phyloP scores from a whole-genome alignment of 2,329 filamentous ascomycete genomes.

The Magnaporthiopsis rhizophila region DNA sequence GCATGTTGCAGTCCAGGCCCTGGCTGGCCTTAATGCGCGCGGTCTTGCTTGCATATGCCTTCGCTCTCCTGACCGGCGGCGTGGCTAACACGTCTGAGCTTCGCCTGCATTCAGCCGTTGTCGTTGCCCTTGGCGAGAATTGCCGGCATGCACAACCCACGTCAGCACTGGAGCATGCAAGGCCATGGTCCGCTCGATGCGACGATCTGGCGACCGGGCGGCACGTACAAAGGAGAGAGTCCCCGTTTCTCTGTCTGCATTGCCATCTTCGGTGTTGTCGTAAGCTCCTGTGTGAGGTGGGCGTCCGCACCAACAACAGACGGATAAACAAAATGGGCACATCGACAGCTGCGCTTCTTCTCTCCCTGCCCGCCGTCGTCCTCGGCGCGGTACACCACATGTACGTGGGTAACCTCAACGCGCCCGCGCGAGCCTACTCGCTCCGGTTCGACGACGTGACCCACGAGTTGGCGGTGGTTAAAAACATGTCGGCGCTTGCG shows the following conservation, averaged over 20 bases:
- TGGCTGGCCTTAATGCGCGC: not conserved
- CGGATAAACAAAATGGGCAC: not conserved
- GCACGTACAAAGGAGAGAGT: not conserved
- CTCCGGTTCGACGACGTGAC: conserved; percentile 58
- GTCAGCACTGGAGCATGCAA: not conserved
- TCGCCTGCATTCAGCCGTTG: not conserved
- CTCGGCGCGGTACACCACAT: conserved; percentile 42
- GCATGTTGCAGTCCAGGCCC: not conserved
- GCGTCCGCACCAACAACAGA: not conserved
- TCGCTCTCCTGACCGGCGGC: too few relatives aligned
- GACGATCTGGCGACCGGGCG: not conserved
- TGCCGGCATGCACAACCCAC: not conserved
- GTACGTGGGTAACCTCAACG: conserved; percentile 60
- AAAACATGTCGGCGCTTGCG: conserved; percentile 26
- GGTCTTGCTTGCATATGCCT: not conserved
- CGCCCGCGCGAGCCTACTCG: conserved; percentile 57
- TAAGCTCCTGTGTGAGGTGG: not conserved
- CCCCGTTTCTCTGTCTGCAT: not conserved
- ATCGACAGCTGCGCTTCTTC: not conserved
- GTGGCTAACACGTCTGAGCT: not conserved
- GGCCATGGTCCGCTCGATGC: not conserved
- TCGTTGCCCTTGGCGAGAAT: not conserved
- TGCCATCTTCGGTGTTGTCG: not conserved
- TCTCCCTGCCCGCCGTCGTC: not conserved
- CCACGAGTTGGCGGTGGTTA: conserved; percentile 48